Evolutionary conservation across 257 asterid genomes (phyloP), one percentile per base, ranked within the genome.

Genomic region (Lycium barbarum): DNA sequence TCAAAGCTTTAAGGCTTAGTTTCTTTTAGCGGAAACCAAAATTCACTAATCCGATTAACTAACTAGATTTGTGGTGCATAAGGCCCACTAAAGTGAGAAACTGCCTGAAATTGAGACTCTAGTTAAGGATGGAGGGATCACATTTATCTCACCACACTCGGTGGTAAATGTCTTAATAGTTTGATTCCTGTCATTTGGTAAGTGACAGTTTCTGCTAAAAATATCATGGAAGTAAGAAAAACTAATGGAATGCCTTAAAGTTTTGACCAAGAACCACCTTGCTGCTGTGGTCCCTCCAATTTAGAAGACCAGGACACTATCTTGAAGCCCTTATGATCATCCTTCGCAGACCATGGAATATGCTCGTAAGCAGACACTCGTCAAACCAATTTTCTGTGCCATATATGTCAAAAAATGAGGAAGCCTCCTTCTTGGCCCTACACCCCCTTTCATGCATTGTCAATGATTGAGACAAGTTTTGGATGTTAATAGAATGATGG

Each of bases 211-310:
- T 13, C 7, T 6, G 14, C 22, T 14, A 22, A 20, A 22, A 76
- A 51, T 26, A 76, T 49, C 45, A 51, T n/a, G 63, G 81, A 47
- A 49, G 62, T 13, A 12, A 7, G 61, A 49, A 26, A 76, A 78
- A 53, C 26, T 7, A 53, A 78, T 78, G 26, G 49, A 76, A 26
- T 76, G 22, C 13, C 65, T 76, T 72, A 14, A 51, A 51, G 15
- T 26, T 14, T 76, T 78, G 49, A 51, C 65, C 9, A 78, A 53
- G 63, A 53, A 78, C 82, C 82, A 78, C 26, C 26, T 78, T 78
- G 65, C 57, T 78, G 22, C 47, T 14, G 53, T 78, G 82, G 62
- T 53, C 45, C 63, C 63, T 76, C 26, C 45, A 76, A 51, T 76
- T 76, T 51, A 49, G 5, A 51, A 51, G 7, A 76, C 26, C 79